phyloP scores from a whole-genome alignment of 148 eudicot species.

The Persicaria maculosa region DNA sequence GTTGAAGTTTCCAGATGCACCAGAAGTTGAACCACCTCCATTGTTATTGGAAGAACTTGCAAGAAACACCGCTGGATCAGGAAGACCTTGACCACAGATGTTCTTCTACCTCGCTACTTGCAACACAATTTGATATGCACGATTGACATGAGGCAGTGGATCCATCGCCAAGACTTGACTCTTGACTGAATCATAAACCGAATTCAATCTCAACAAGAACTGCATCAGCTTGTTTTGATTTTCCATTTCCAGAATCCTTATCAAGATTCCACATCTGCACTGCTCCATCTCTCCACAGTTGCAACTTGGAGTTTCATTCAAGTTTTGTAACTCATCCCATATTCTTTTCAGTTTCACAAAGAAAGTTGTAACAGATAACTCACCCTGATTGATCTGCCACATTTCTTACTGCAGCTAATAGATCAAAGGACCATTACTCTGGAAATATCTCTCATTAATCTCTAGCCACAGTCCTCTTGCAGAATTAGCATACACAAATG shows the following conservation, averaged over 20 bases:
- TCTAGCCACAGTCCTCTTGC: background rate
- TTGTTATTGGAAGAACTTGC: background rate
- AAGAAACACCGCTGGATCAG: background rate
- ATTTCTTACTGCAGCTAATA: background rate
- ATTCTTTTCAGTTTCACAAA: too few species aligned
- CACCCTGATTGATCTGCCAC: background rate
- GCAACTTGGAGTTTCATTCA: background rate
- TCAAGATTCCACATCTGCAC: background rate
- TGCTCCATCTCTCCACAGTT: background rate
- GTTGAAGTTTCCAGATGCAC: too few species aligned
- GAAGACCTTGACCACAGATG: background rate
- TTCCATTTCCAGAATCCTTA: background rate
- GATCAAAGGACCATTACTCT: background rate
- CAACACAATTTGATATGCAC: background rate
- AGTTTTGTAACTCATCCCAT: background rate
- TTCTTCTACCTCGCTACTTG: background rate
- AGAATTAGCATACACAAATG: background rate
- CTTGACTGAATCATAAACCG: background rate
- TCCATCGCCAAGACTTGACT: background rate
- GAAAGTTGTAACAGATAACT: too few species aligned
- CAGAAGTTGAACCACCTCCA: too few species aligned
- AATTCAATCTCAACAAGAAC: too few species aligned
- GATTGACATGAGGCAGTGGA: background rate
- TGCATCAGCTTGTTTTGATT: background rate
- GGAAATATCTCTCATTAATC: background rate